Conservation (phyloP, 2,329 filamentous ascomycete species). For the Penicillium sp. region DNA sequence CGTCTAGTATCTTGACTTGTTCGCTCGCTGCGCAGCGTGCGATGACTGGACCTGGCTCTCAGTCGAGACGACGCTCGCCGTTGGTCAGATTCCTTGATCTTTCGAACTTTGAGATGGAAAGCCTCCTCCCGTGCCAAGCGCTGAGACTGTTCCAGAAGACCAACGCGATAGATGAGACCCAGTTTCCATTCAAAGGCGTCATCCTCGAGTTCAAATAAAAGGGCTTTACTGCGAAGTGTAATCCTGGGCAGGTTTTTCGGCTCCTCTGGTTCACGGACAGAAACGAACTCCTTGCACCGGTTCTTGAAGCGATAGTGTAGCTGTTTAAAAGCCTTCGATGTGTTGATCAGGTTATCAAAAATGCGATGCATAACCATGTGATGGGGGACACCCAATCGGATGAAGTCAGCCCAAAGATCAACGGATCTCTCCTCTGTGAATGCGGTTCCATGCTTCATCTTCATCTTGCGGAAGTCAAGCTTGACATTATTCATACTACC, state of each 20-base stretch:
- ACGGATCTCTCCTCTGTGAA: slow-evolving; percentile 71
- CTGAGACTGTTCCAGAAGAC: slow-evolving; percentile 83
- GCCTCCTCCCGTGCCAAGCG: slow-evolving; percentile 84
- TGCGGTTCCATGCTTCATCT: slow-evolving; percentile 58
- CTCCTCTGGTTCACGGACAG: slow-evolving; percentile 76
- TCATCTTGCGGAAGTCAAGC: slow-evolving; percentile 71
- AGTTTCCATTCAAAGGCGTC: slow-evolving; percentile 97
- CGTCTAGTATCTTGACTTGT: slow-evolving; percentile 38
- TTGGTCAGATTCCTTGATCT: slow-evolving; percentile 63
- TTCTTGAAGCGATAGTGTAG: slow-evolving; percentile 90
- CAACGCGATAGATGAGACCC: slow-evolving; percentile 85
- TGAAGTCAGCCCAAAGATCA: slow-evolving; percentile 77
- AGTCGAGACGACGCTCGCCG: slow-evolving; percentile 46
- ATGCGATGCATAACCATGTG: slow-evolving; percentile 84
- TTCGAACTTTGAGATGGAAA: slow-evolving; percentile 80
- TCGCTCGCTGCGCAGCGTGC: slow-evolving; percentile 38
- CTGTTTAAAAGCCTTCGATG: slow-evolving; percentile 78
- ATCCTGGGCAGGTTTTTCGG: slow-evolving; percentile 84
- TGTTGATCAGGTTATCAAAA: slow-evolving; percentile 88
- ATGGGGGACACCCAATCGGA: slow-evolving; percentile 82
- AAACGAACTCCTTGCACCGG: slow-evolving; percentile 78
- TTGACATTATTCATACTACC: slow-evolving; percentile 76
- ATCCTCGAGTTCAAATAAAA: slow-evolving; percentile 91
- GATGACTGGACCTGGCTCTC: slow-evolving; percentile 48
- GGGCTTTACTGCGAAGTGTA: slow-evolving; percentile 70